These are phyloP conservation scores for Coffea eugenioides DNA, from an alignment of 257 asterid species.

Conservation along the genomic window DNA sequence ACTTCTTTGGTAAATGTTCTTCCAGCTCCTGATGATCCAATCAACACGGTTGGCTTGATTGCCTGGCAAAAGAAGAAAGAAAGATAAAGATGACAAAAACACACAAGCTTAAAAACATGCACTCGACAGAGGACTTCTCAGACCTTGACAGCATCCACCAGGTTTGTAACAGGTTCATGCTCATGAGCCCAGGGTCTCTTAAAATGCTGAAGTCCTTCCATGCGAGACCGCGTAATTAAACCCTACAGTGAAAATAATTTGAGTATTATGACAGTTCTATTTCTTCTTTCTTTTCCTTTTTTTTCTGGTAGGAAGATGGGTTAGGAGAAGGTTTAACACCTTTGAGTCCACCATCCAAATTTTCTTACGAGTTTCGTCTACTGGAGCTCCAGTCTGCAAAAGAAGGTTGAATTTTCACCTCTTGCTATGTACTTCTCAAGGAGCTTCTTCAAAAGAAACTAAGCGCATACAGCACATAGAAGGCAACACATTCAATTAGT, in stretches of 20 bases:
- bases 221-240: slow-evolving; percentile 67
- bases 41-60: slow-evolving; percentile 79
- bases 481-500: not conserved
- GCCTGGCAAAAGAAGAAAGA: slow-evolving; percentile 44
- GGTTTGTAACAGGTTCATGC: slow-evolving; percentile 55
- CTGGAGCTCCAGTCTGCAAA: slow-evolving; percentile 71
- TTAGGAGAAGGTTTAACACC: slow-evolving; percentile 21
- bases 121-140: slow-evolving; percentile 3
- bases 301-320: not conserved
- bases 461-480: not conserved
- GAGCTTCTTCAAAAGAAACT: not conserved
- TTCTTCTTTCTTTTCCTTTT: not conserved
- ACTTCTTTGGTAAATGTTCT: slow-evolving; percentile 86
- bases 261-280: not conserved
- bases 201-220: slow-evolving; percentile 76
- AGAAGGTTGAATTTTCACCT: slow-evolving; percentile 1
- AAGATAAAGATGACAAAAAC: not conserved
- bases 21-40: slow-evolving; percentile 97
- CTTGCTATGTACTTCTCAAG: not conserved
- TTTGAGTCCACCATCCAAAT: slow-evolving; percentile 76
- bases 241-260: slow-evolving; percentile 43
- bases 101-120: not conserved
- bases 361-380: slow-evolving; percentile 80
- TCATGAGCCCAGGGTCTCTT: slow-evolving; percentile 94
- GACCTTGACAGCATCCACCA: slow-evolving; percentile 85